Percentiles rank a stretch among this genome's conserved stretches.
Conservation (phyloP, 495 filamentous ascomycete genomes). For the Penicillium lividum region DNA sequence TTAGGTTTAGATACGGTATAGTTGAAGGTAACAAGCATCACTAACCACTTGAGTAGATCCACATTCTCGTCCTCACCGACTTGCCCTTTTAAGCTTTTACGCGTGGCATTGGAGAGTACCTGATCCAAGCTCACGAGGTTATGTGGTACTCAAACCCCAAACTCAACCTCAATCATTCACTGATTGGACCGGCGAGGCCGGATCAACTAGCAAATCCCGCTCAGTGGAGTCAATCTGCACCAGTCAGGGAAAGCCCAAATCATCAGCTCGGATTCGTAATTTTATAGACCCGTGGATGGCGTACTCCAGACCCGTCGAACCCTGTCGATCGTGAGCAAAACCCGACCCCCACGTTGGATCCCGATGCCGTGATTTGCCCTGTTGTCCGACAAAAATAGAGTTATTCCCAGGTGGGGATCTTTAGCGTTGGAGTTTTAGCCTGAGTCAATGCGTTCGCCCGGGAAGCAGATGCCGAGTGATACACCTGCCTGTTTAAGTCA, state of each 20-base stretch:
- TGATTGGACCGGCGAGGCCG: conserved; percentile 25
- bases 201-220: conserved; percentile 23
- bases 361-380: conserved; percentile 27
- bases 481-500: neutral
- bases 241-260: conserved; percentile 9
- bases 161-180: neutral
- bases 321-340: conserved; percentile 27
- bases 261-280: conserved; percentile 15
- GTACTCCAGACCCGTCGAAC: conserved; percentile 28
- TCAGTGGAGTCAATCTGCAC: neutral
- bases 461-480: conserved; percentile 7
- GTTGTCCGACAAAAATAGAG: conserved; percentile 6
- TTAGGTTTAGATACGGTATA: too few species aligned
- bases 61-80: conserved; percentile 2
- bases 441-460: conserved; percentile 18
- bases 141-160: neutral
- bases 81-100: conserved; percentile 1
- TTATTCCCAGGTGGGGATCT: conserved; percentile 3
- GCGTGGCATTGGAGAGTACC: neutral
- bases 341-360: conserved; percentile 11
- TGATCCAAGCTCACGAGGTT: too few species aligned
- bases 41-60: too few species aligned
- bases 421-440: conserved; percentile 7
- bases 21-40: too few species aligned
- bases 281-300: conserved; percentile 23